Evolutionary conservation across 495 filamentous ascomycete species (phyloP).

Genomic region (Aspergillus diversus): DNA sequence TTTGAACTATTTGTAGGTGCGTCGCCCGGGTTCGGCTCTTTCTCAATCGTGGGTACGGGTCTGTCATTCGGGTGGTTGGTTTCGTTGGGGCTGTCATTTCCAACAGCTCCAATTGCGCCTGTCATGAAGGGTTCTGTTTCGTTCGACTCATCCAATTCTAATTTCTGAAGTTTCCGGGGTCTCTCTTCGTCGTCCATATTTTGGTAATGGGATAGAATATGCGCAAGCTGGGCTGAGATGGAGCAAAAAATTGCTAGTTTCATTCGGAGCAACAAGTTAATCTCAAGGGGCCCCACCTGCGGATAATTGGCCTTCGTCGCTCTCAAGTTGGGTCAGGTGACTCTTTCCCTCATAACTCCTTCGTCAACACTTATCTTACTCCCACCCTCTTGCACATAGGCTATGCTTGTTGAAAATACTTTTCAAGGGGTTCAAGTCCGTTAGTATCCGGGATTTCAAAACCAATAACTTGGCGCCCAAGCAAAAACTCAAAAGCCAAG

Average conservation of each 20-base stretch:
- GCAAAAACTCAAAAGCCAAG: too few species aligned
- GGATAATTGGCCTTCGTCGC: not conserved
- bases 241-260: constrained; percentile 9
- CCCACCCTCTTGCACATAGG: too few species aligned
- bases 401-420: too few species aligned
- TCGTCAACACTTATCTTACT: not conserved
- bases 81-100: constrained; percentile 21
- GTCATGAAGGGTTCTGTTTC: constrained; percentile 39
- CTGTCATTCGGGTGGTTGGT: constrained; percentile 15
- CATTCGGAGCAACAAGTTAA: constrained; percentile 21
- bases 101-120: constrained; percentile 28
- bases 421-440: too few species aligned
- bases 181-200: constrained; percentile 59
- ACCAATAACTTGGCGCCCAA: too few species aligned
- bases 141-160: constrained; percentile 36
- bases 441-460: too few species aligned
- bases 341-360: not conserved
- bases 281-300: constrained; percentile 14
- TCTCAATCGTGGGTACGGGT: constrained; percentile 5
- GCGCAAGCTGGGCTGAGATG: not conserved
- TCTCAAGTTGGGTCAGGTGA: constrained; percentile 17
- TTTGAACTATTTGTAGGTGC: constrained; percentile 20
- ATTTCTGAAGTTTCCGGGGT: constrained; percentile 55
- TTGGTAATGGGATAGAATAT: constrained; percentile 8
- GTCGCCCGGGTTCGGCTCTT: constrained; percentile 12